These are phyloP conservation scores for Rubroshorea leprosula DNA, from an alignment of 345 rosid species.

Conservation along the genomic window DNA sequence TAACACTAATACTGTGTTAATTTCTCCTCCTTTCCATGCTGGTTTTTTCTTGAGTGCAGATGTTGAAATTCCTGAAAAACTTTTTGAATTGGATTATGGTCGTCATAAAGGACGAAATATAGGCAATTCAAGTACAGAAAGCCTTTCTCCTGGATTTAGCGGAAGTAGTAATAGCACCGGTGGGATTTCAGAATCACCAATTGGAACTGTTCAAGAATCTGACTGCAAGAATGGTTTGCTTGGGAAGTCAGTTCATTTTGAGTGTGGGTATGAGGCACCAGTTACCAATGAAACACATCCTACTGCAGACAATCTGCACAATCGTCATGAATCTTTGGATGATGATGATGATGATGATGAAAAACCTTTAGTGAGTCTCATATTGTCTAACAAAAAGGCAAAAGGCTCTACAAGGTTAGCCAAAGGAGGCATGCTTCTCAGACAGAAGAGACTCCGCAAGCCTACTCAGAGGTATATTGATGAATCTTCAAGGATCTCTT, in stretches of 20 bases:
- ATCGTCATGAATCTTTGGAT: constrained; percentile 33
- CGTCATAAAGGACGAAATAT: constrained; percentile 23
- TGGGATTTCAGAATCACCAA: constrained; percentile 49
- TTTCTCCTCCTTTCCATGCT: not conserved
- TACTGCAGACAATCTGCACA: constrained; percentile 19
- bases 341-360: constrained; percentile 48
- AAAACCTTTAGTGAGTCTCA: constrained; percentile 33
- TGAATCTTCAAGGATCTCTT: constrained; percentile 33
- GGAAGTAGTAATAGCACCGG: constrained; percentile 39
- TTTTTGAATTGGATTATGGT: constrained; percentile 32
- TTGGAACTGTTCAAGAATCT: constrained; percentile 30
- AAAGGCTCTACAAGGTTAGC: constrained; percentile 27
- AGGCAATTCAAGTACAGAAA: constrained; percentile 48
- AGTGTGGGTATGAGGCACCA: constrained; percentile 18
- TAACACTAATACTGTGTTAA: not conserved
- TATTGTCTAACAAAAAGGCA: constrained; percentile 30
- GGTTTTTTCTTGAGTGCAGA: constrained; percentile 39
- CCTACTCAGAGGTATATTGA: constrained; percentile 51
- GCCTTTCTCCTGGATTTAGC: constrained; percentile 63
- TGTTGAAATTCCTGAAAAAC: constrained; percentile 45
- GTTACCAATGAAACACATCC: constrained; percentile 13
- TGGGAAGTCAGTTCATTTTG: constrained; percentile 19
- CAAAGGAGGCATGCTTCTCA: constrained; percentile 11
- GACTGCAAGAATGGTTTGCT: constrained; percentile 31
- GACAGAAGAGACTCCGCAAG: constrained; percentile 40